These are phyloP conservation scores for Mrakia blollopis DNA, from an alignment of 768 basidiomycete genomes.

Conservation along the genomic window DNA sequence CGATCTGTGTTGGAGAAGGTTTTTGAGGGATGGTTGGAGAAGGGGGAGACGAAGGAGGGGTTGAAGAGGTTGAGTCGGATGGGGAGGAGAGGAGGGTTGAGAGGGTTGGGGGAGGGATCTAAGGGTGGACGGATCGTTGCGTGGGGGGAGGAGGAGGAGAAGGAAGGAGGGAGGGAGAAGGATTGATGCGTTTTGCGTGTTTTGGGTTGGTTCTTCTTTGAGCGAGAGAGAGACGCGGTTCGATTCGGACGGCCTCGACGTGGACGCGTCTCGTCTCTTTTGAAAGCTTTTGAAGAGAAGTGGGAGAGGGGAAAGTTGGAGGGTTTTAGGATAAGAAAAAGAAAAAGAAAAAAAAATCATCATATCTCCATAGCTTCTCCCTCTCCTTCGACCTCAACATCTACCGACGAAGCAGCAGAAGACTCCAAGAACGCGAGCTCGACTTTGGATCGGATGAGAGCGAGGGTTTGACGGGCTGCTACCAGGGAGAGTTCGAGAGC, in stretches of 20 bases:
- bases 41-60: no score
- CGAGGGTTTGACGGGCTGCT: constrained; percentile 11
- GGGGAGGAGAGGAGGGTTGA: background rate
- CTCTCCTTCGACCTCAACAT: background rate
- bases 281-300: background rate
- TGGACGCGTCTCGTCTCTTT: background rate
- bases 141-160: background rate
- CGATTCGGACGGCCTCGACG: no score
- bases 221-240: background rate
- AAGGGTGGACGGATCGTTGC: background rate
- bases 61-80: no score
- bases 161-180: background rate
- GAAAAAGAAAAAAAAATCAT: background rate
- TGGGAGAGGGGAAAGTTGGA: no score
- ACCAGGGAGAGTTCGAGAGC: constrained; percentile 16
- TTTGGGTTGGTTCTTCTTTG: background rate
- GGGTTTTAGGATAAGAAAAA: no score
- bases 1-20: no score
- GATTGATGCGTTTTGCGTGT: background rate
- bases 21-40: no score
- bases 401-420: background rate
- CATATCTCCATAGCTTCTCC: constrained; percentile 24
- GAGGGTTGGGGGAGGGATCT: background rate
- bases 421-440: constrained; percentile 4
- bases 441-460: constrained; percentile 8